Evolutionary conservation across 345 rosid genomes (phyloP).

Genomic region (Eutrema japonicum): DNA sequence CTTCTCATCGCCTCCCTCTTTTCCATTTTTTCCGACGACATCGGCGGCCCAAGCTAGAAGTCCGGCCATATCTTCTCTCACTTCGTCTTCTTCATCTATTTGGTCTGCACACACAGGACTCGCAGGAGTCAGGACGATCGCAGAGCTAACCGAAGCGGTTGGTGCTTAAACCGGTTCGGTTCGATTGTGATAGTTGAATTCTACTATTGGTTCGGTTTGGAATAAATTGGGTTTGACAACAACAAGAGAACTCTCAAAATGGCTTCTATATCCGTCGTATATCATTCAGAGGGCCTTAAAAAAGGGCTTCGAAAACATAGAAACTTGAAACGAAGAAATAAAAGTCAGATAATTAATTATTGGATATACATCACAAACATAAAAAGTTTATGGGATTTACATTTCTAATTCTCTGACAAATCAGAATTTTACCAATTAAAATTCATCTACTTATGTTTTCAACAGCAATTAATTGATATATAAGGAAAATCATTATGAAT

Average conservation of each 20-base stretch:
- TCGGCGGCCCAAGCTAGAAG: constrained; percentile 96
- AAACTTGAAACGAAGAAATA: not conserved
- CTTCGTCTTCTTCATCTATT: constrained; percentile 11
- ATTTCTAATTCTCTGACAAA: not conserved
- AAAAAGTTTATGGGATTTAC: not conserved
- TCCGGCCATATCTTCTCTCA: constrained; percentile 63
- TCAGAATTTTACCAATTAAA: not conserved
- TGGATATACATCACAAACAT: not conserved
- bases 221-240: not conserved
- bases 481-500: too few species aligned
- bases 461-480: not conserved
- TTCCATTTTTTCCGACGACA: constrained; percentile 75
- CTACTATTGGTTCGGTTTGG: constrained; percentile 20
- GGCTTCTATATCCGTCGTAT: not conserved
- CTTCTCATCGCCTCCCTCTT: constrained; percentile 45
- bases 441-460: not conserved
- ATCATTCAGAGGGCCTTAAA: constrained; percentile 4
- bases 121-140: not conserved
- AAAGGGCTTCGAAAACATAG: not conserved
- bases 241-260: not conserved
- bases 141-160: constrained; percentile 32
- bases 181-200: constrained; percentile 1
- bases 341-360: not conserved
- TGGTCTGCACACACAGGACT: not conserved
- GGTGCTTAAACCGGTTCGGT: constrained; percentile 19